Percentiles rank a stretch among this genome's conserved stretches.
These are phyloP conservation scores for Haplosporangium sp. DNA, from an alignment of 371 early-diverging fungal species.

Conservation along the genomic window DNA sequence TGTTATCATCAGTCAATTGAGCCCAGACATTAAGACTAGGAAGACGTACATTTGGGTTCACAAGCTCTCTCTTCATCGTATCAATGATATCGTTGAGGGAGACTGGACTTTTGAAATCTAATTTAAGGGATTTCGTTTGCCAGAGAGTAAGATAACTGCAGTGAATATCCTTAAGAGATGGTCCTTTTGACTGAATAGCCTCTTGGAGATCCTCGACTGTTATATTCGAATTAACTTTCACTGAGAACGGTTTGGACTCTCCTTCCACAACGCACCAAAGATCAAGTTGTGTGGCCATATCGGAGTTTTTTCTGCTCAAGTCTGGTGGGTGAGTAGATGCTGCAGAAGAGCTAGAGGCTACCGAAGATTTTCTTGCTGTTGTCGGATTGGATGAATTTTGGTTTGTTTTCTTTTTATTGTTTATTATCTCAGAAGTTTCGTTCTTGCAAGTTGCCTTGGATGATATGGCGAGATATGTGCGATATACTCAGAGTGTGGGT, in stretches of 20 bases:
- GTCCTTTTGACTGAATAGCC: background rate
- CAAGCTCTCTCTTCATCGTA: too few relatives aligned
- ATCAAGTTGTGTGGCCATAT: too few relatives aligned
- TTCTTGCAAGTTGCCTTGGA: too few relatives aligned
- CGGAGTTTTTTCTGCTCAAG: background rate
- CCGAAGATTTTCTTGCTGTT: too few relatives aligned
- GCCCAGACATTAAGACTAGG: too few relatives aligned
- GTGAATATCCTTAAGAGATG: background rate
- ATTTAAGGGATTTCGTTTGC: background rate
- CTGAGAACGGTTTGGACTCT: background rate
- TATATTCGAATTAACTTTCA: background rate
- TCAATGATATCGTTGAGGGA: too few relatives aligned
- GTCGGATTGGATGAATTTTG: too few relatives aligned
- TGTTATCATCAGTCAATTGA: too few relatives aligned
- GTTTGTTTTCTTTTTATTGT: too few relatives aligned
- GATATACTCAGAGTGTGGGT: too few relatives aligned
- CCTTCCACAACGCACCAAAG: background rate
- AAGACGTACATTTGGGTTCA: too few relatives aligned
- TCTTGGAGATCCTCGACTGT: background rate
- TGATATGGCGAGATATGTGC: too few relatives aligned
- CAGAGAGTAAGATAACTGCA: background rate
- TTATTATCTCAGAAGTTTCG: background rate
- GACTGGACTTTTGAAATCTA: background rate
- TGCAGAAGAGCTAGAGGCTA: constrained; percentile 2
- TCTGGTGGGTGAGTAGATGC: background rate